Evolutionary conservation across 2,329 filamentous ascomycete species (phyloP), one percentile per base, ranked within the genome.

Genomic region (Calonectria henricotiae): DNA sequence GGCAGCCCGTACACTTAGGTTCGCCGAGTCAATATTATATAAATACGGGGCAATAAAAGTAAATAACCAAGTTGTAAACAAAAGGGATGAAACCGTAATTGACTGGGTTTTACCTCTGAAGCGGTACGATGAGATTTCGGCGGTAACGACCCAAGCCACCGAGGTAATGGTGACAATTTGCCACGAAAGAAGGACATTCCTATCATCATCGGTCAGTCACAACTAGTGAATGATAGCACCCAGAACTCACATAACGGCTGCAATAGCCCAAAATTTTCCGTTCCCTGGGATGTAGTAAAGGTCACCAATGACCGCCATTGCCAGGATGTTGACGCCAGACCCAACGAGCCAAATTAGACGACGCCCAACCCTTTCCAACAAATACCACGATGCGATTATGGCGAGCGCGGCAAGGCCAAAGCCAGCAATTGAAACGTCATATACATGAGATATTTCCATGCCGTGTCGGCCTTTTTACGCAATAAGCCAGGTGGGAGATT

Each of bases 11-110:
- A 39, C 54, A 13, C 54, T 35, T 3, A 58, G 54, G 11, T 58
- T 58, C 6, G 30, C 32, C 11, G 54, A 17, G 35, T 58, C 54
- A 13, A 39, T 20, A 35, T 58, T 58, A 35, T 58, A 58, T 35
- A 58, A 23, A 12, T 58, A 58, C 15, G 54, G 54, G 8, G 54
- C 41, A 39, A 58, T 39, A 41, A 58, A 58, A 8, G 54, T 58
- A 23, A 58, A 41, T 15, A 58, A 39, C 54, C 54, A 58, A 27
- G 54, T 39, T 7, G 54, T 58, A 25, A 35, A 35, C 11, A 35
- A 37, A 13, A 37, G 35, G 9, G 54, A 35, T 20, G 35, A 58
- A 4, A 58, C n/a, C 25, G 30, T 35, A 25, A 58, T 58, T 15
- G 54, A 58, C 8, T 37, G 32, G 11, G 54, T 58, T 20, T 58